These are phyloP conservation scores for Chaetomium tenue DNA, from an alignment of 495 filamentous ascomycete species.

Conservation along the genomic window DNA sequence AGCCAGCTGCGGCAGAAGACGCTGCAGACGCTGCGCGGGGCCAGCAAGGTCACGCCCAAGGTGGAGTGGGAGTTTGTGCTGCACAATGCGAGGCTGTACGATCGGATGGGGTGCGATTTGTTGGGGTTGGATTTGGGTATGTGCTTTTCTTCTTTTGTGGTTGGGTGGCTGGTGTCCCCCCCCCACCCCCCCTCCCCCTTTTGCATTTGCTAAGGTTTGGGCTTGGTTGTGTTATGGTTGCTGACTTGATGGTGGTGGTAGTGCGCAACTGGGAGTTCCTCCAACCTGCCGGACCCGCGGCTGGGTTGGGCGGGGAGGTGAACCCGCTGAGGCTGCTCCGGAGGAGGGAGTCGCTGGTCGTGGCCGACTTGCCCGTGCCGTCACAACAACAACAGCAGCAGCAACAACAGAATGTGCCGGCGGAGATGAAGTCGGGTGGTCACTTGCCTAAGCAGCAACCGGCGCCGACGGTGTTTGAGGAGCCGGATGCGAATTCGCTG, in stretches of 20 bases:
- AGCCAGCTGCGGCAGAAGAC: slow-evolving; percentile 82
- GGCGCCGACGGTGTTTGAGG: slow-evolving; percentile 79
- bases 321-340: slow-evolving; percentile 68
- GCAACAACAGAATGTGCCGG: slow-evolving; percentile 57
- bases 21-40: slow-evolving; percentile 79
- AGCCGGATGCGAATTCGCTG: slow-evolving; percentile 81
- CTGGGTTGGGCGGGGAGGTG: slow-evolving; percentile 43
- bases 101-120: slow-evolving; percentile 95
- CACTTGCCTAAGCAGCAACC: slow-evolving; percentile 59
- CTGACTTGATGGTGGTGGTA: slow-evolving; percentile 19
- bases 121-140: slow-evolving; percentile 76
- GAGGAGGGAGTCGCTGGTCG: slow-evolving; percentile 72
- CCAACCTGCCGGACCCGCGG: slow-evolving; percentile 38
- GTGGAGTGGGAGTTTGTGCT: slow-evolving; percentile 89
- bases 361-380: slow-evolving; percentile 66
- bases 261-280: slow-evolving; percentile 90
- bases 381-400: slow-evolving; percentile 40
- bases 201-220: no score
- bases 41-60: slow-evolving; percentile 72
- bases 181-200: no score
- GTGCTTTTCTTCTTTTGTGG: slow-evolving; percentile 18
- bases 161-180: background rate
- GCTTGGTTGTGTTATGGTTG: background rate
- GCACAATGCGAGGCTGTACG: slow-evolving; percentile 83
- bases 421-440: slow-evolving; percentile 48